Percentiles rank a stretch among this genome's conserved stretches.
Conservation (phyloP, 2,329 filamentous ascomycete genomes). For the Aspergillus sclerotialis region DNA sequence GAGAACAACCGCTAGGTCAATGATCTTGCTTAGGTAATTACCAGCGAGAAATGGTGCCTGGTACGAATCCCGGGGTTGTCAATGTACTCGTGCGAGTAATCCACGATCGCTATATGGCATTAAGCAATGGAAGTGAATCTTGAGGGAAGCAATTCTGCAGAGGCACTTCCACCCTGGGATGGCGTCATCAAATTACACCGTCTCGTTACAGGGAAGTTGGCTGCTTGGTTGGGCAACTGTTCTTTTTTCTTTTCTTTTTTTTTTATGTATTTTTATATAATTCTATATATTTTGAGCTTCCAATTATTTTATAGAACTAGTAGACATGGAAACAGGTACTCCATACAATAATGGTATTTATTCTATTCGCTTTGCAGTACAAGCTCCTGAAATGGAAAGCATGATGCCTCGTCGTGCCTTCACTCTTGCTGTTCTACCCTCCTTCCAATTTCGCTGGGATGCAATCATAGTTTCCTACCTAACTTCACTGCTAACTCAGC, state of each 20-base stretch:
- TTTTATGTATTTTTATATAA: conserved; percentile 3
- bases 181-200: conserved; percentile 50
- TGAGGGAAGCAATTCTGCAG: conserved; percentile 56
- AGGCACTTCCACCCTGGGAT: conserved; percentile 48
- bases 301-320: not conserved
- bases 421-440: no score
- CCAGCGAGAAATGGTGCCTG: conserved; percentile 43
- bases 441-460: no score
- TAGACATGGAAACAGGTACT: no score
- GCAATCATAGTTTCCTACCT: no score
- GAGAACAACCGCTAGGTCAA: conserved; percentile 29
- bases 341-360: no score
- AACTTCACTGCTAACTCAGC: no score
- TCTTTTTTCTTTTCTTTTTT: conserved; percentile 21
- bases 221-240: conserved; percentile 31
- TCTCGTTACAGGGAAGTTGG: conserved; percentile 30
- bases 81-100: conserved; percentile 50
- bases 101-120: conserved; percentile 45
- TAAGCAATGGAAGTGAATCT: conserved; percentile 50
- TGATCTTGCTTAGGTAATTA: conserved; percentile 29
- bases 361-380: no score
- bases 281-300: not conserved
- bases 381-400: no score
- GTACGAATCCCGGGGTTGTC: conserved; percentile 49
- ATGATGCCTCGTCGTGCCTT: no score